Base-by-base conservation (phyloP, 139 green algal species). In the Eudorina sp. region DNA sequence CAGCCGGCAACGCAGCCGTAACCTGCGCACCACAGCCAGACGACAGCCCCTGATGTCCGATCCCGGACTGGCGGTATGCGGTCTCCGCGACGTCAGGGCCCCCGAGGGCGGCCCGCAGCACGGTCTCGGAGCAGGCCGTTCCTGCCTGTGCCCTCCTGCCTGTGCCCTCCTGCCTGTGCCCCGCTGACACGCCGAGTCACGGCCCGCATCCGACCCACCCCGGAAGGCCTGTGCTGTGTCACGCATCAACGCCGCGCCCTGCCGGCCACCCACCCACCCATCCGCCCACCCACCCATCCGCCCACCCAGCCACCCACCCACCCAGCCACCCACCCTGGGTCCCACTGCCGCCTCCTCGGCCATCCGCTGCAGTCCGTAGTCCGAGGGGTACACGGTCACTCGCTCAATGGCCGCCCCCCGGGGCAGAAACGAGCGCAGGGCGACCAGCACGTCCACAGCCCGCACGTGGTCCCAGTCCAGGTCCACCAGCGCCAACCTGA, bases 321-420 rank as follows among this genome's bases (percentile, higher is more conserved):
- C 48, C 51, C n/a, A n/a, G n/a, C n/a, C n/a, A 2, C 80, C 41
- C 80, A 86, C 94, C 92, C 94, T 89, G 0, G 97, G 97, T n/a
- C 97, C 97, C 25, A 77, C 48, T 18, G 43, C 55, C 23, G 92
- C 92, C 92, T 99, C 97, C 88, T 95, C 95, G n/a, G 92, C 89
- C 97, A 99, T 98, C 43, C 94, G 90, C 93, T 98, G 76, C 80
- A 98, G 88, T 1, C 97, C 97, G 82, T 98, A 99, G 90, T 99
- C 97, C 21, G 92, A 97, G 18, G 96, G 97, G 91, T 98, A 99
- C 73, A 99, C 96, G 0, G 94, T 96, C 21, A 99, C 97, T 5
- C 83, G 34, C 48, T 46, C 11, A n/a, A 88, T 40, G 5, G 13
- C 53, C 13, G 89, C 80, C 0, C 90, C 89, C 14, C 90, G 78